A percentile compares a stretch with the other conserved stretches of the same genome.
Conservation (phyloP, 2,329 filamentous ascomycete genomes). For the Camptophora hylomeconis region DNA sequence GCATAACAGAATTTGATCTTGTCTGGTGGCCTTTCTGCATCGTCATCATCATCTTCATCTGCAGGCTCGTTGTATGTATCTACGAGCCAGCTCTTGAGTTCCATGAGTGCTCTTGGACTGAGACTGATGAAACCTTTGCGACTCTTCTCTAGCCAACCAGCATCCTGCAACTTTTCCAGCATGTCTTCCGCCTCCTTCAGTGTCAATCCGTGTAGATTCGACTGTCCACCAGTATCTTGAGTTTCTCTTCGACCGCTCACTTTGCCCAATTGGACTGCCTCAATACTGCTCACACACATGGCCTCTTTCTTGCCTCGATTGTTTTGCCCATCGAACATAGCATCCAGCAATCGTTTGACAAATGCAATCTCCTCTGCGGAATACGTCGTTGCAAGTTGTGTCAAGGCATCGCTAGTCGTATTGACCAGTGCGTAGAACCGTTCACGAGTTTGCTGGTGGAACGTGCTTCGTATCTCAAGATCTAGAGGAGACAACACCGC, state of each 20-base stretch:
- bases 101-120: slow-evolving; percentile 66
- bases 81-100: slow-evolving; percentile 72
- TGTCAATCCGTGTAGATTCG: slow-evolving; percentile 57
- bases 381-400: slow-evolving; percentile 74
- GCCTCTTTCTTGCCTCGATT: slow-evolving; percentile 71
- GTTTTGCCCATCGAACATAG: slow-evolving; percentile 71
- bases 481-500: slow-evolving; percentile 66
- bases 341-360: slow-evolving; percentile 74
- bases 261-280: slow-evolving; percentile 58
- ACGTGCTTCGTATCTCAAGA: slow-evolving; percentile 66
- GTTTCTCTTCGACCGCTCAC: slow-evolving; percentile 23
- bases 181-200: slow-evolving; percentile 65
- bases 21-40: slow-evolving; percentile 37
- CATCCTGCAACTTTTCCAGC: slow-evolving; percentile 55
- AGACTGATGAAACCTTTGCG: slow-evolving; percentile 59
- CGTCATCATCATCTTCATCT: slow-evolving; percentile 40
- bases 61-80: slow-evolving; percentile 75
- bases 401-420: slow-evolving; percentile 68
- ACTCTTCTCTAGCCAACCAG: slow-evolving; percentile 77
- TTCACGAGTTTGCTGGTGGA: slow-evolving; percentile 53
- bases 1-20: slow-evolving; percentile 78
- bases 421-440: slow-evolving; percentile 80
- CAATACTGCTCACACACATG: slow-evolving; percentile 66
- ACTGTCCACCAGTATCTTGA: slow-evolving; percentile 21
- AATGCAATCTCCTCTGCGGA: slow-evolving; percentile 76